A percentile compares a stretch with the other conserved stretches of the same genome.
These are phyloP conservation scores for Solanum appendiculatum DNA, from an alignment of 257 asterid species.

Conservation along the genomic window DNA sequence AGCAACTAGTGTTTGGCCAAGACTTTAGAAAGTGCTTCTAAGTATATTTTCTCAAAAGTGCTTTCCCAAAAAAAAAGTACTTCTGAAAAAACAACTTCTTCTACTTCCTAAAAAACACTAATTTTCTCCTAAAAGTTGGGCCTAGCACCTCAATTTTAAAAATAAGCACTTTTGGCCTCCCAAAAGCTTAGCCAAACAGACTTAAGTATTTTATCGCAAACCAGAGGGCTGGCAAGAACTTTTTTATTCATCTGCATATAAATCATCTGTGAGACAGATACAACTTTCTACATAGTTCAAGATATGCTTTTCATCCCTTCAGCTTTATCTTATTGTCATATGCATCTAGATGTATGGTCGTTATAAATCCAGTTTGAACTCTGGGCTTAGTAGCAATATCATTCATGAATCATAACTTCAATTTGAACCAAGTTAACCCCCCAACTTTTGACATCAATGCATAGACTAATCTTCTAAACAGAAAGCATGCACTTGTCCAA, in stretches of 20 bases:
- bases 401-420: neutral
- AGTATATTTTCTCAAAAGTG: neutral
- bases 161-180: neutral
- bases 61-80: neutral
- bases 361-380: neutral
- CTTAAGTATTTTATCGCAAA: neutral
- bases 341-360: neutral
- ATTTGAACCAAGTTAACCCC: neutral
- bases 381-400: neutral
- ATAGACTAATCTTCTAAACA: neutral
- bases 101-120: neutral
- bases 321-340: neutral
- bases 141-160: neutral
- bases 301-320: neutral
- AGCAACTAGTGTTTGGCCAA: neutral
- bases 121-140: neutral
- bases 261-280: neutral
- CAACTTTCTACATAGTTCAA: neutral
- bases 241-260: neutral
- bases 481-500: neutral
- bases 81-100: neutral
- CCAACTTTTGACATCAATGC: neutral
- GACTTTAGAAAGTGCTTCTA: neutral
- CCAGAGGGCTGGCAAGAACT: neutral
- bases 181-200: neutral